Evolutionary conservation across 352 stramenopile genomes (phyloP), one percentile per base, ranked within the genome.

Genomic region (Globisporangium recalcitrans): DNA sequence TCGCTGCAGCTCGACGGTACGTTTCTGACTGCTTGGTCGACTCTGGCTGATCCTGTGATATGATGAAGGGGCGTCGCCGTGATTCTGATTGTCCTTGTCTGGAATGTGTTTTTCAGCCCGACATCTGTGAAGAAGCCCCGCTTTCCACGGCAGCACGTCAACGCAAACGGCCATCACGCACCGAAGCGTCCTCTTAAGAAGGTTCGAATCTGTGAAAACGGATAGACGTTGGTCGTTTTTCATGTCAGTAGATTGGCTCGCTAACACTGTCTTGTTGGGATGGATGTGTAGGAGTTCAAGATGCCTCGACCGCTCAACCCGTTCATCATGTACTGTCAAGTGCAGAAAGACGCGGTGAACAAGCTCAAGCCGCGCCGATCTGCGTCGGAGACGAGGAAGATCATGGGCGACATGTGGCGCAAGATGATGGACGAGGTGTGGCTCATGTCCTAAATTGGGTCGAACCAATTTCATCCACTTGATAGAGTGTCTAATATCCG

Each of bases 321-420:
- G 40, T 92, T 92, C 62, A 90, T 92, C 57, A 81, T 92, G 69
- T 92, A 79, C 61, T 92, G 83, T 46, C 83, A 92, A 67, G 72
- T 91, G 48, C 83, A 92, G 46, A 88, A 89, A 40, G 81, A 90
- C 19, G 61, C 73, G 29, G 70, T 90, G 24, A 68, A 67, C 24
- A 81, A 79, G 19, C 74, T 72, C n/a, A 82, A 82, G 53, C 55
- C 65, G 8, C 69, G 75, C 0, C 79, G 79, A 4, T 92, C 83
- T 31, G 83, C 83, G 14, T 75, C 81, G 16, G 83, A 92, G 60
- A 88, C 74, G 40, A 67, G 83, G 8, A 92, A 92, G 70, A 88
- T 92, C 46, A 77, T 92, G 56, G 83, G 83, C 42, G 83, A 92
- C 44, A 89, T 88, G 81, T 92, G 83, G 83, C 83, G 83, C 60